Percentiles rank a stretch among this genome's conserved stretches.
phyloP scores from a whole-genome alignment of 768 basidiomycete genomes.

The Lactarius indigo region DNA sequence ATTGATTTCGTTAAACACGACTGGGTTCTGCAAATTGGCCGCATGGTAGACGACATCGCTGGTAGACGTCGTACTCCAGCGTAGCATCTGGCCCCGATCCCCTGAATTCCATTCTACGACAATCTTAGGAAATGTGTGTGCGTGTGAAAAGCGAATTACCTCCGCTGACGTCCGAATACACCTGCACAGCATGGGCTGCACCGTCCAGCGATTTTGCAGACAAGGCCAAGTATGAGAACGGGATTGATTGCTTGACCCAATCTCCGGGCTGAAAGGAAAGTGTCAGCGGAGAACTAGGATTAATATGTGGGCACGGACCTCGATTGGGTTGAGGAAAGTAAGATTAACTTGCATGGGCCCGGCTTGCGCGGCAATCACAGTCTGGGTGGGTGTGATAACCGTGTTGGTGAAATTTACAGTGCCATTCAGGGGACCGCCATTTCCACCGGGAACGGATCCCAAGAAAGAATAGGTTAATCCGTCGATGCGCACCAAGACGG shows the following conservation, averaged over 20 bases:
- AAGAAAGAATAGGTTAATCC: constrained; percentile 25
- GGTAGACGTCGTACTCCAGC: constrained; percentile 9
- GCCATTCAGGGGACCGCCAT: background rate
- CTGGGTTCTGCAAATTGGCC: constrained; percentile 7
- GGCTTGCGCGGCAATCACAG: constrained; percentile 33
- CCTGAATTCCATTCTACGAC: constrained; percentile 29
- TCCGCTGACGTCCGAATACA: constrained; percentile 41
- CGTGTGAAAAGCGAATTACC: constrained; percentile 25
- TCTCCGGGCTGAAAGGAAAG: constrained; percentile 32
- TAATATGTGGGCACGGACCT: constrained; percentile 27
- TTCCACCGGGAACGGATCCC: constrained; percentile 6
- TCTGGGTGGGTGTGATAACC: constrained; percentile 37
- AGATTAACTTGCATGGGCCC: constrained; percentile 37
- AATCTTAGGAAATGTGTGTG: background rate
- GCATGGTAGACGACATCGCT: constrained; percentile 18
- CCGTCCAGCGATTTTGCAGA: constrained; percentile 34
- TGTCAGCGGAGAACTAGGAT: background rate
- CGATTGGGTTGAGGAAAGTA: constrained; percentile 40
- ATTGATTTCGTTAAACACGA: constrained; percentile 14
- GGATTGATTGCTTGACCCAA: constrained; percentile 38
- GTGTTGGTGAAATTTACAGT: constrained; percentile 26
- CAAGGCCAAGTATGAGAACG: constrained; percentile 39
- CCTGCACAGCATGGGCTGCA: constrained; percentile 33
- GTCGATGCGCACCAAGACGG: constrained; percentile 19
- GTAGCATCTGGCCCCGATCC: constrained; percentile 9